A percentile compares a stretch with the other conserved stretches of the same genome.
Evolutionary conservation across 2,329 filamentous ascomycete species (phyloP).

Genomic region (Fragosphaeria purpurea): DNA sequence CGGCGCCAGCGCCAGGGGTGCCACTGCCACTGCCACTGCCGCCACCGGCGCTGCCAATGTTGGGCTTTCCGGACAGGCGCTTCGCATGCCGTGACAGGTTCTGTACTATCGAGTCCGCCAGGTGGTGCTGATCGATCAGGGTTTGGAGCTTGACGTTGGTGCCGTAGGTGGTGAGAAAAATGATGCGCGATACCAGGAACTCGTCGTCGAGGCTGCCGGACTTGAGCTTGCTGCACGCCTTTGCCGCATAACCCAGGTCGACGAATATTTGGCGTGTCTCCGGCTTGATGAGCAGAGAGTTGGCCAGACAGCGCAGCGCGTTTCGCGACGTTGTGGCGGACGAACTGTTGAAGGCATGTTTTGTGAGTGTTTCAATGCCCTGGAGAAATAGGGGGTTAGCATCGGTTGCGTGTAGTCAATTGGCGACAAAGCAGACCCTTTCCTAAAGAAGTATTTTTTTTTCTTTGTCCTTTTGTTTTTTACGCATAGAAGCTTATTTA

Average conservation of each 20-base stretch:
- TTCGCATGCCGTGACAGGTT: conserved; percentile 63
- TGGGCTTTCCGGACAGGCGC: conserved; percentile 18
- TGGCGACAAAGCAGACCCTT: too few species aligned
- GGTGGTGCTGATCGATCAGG: conserved; percentile 54
- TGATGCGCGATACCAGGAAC: conserved; percentile 68
- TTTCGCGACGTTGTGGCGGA: conserved; percentile 58
- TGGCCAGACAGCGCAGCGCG: conserved; percentile 73
- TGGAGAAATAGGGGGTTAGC: conserved; percentile 25
- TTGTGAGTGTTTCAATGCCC: conserved; percentile 64
- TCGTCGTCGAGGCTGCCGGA: conserved; percentile 72
- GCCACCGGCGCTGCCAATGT: conserved; percentile 10
- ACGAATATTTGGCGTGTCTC: conserved; percentile 63
- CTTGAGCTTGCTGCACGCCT: conserved; percentile 62
- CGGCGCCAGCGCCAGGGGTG: neutral
- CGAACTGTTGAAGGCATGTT: conserved; percentile 61
- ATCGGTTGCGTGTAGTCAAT: neutral
- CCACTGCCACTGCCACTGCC: neutral
- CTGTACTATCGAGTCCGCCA: conserved; percentile 58
- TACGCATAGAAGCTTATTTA: conserved; percentile 25
- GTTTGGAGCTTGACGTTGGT: conserved; percentile 56
- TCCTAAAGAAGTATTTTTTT: too few species aligned
- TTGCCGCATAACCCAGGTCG: conserved; percentile 55
- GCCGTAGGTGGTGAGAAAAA: conserved; percentile 73
- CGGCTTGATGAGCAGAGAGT: conserved; percentile 63
- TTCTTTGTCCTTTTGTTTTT: too few species aligned